A percentile compares a stretch with the other conserved stretches of the same genome.
Conservation (phyloP, 2,329 filamentous ascomycete genomes). For the Hypoxylon sp. region DNA sequence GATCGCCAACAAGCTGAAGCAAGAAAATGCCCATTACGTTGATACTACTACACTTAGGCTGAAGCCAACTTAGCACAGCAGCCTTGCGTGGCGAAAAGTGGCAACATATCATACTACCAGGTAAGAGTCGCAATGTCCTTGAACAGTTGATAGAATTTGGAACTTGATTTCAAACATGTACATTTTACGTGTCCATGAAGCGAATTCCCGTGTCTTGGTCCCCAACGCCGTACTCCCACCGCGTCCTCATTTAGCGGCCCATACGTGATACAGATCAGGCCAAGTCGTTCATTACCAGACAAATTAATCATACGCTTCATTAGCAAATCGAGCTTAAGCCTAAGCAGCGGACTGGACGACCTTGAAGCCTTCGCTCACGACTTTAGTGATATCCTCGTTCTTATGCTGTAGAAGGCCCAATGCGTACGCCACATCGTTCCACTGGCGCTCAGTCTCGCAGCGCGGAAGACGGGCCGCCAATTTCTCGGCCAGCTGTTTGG, state of each 20-base stretch:
- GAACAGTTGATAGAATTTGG: background rate
- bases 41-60: no score
- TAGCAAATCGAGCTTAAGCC: background rate
- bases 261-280: slow-evolving; percentile 12
- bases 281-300: slow-evolving; percentile 12
- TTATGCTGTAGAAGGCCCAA: slow-evolving; percentile 91
- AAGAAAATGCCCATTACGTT: no score
- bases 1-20: no score
- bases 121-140: background rate
- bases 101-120: background rate
- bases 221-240: slow-evolving; percentile 31
- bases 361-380: slow-evolving; percentile 82
- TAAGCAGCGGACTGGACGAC: slow-evolving; percentile 73
- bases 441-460: slow-evolving; percentile 94
- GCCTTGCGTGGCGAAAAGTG: no score
- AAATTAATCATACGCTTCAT: background rate
- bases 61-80: no score
- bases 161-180: slow-evolving; percentile 6
- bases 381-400: slow-evolving; percentile 88
- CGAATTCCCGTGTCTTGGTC: background rate
- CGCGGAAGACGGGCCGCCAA: slow-evolving; percentile 86
- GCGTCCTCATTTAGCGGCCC: slow-evolving; percentile 11
- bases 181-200: background rate
- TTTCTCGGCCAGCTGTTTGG: slow-evolving; percentile 93
- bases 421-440: slow-evolving; percentile 97